phyloP scores from a whole-genome alignment of 441 rosid genomes.

The Bruguiera hainesii region DNA sequence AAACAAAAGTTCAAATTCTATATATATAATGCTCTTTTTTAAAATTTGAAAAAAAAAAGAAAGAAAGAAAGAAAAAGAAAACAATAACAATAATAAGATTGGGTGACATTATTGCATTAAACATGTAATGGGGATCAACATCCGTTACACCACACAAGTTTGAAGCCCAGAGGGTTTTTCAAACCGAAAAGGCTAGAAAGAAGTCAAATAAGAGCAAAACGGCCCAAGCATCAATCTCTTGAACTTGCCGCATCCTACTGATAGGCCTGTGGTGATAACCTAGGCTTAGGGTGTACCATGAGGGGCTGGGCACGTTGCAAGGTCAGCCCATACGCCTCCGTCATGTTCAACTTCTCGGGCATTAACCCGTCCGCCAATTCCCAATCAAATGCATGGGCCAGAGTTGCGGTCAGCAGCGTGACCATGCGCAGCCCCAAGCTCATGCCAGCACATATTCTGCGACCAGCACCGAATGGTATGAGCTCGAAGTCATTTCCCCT shows the following conservation, averaged over 20 bases:
- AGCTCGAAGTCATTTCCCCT: constrained; percentile 15
- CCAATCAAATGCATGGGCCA: constrained; percentile 15
- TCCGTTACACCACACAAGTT: too few species aligned
- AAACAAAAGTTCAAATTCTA: too few species aligned
- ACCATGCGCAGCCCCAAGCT: constrained; percentile 7
- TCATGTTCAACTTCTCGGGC: constrained; percentile 17
- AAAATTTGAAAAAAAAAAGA: too few species aligned
- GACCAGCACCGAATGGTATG: constrained; percentile 10
- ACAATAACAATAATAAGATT: too few species aligned
- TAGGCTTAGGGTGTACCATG: neutral
- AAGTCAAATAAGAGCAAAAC: neutral
- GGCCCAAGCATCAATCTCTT: neutral
- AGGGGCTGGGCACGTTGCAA: constrained; percentile 27
- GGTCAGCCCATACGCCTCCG: constrained; percentile 17
- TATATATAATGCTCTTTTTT: too few species aligned
- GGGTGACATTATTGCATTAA: too few species aligned
- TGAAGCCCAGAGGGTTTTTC: too few species aligned
- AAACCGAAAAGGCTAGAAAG: too few species aligned
- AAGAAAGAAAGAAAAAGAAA: too few species aligned
- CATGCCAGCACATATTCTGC: constrained; percentile 11
- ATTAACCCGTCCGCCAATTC: constrained; percentile 8
- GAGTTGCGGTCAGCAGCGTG: constrained; percentile 14
- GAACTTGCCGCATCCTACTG: neutral
- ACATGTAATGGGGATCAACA: too few species aligned
- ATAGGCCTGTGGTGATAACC: neutral